Evolutionary conservation across 257 asterid species (phyloP).

Genomic region (Striga asiatica): DNA sequence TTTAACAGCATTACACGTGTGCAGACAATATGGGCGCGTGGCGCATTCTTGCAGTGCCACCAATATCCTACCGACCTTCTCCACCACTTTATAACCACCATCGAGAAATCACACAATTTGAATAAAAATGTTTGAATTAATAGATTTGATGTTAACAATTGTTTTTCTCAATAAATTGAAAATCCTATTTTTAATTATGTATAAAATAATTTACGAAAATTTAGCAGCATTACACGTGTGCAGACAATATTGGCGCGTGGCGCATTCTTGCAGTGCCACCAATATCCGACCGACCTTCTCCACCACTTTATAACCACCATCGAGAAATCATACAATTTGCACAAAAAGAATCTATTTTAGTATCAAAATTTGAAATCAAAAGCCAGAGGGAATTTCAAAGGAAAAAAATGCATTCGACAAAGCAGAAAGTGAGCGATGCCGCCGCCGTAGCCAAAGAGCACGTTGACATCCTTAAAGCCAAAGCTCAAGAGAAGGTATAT

Average conservation of each 20-base stretch:
- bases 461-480: slow-evolving; percentile 47
- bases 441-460: slow-evolving; percentile 62
- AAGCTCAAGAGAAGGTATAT: slow-evolving; percentile 54
- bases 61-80: background rate
- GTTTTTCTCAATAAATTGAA: too few species aligned
- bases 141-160: too few species aligned
- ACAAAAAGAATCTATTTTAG: background rate
- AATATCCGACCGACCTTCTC: background rate
- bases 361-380: background rate
- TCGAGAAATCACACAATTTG: background rate
- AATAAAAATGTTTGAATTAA: too few species aligned
- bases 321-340: background rate
- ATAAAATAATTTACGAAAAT: background rate
- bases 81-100: too few species aligned
- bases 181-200: too few species aligned
- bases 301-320: too few species aligned
- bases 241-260: background rate
- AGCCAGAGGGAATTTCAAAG: background rate
- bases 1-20: background rate
- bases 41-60: background rate
- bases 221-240: background rate
- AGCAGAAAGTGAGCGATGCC: slow-evolving; percentile 53
- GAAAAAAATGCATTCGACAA: slow-evolving; percentile 36
- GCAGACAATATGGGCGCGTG: background rate
- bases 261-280: background rate